Evolutionary conservation across 1,284 basidiomycete genomes (phyloP).

Genomic region (Pascua sp.): DNA sequence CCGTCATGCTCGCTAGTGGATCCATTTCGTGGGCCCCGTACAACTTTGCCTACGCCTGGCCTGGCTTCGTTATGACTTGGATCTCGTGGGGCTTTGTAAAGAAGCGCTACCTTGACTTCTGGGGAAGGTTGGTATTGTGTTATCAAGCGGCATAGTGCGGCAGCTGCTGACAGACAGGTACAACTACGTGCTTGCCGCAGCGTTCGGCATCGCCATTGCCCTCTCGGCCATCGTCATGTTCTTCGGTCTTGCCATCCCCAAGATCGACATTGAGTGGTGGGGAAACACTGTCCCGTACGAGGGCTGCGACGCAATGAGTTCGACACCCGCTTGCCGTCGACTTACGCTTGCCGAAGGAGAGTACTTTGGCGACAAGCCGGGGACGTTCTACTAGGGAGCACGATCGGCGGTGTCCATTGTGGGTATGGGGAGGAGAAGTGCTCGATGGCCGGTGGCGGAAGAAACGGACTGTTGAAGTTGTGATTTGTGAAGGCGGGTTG

Average conservation of each 20-base stretch:
- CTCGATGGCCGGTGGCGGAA: no score
- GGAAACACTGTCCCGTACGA: slow-evolving; percentile 56
- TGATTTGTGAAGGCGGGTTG: no score
- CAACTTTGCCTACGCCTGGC: slow-evolving; percentile 9
- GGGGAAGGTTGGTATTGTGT: slow-evolving; percentile 14
- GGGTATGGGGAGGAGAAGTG: no score
- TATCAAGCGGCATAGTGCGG: no score
- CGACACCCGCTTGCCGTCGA: slow-evolving; percentile 1
- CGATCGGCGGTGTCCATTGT: no score
- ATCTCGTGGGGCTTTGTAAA: slow-evolving; percentile 27
- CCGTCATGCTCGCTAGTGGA: slow-evolving; percentile 8
- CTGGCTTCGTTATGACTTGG: slow-evolving; percentile 5
- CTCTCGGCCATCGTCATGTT: slow-evolving; percentile 62
- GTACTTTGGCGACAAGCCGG: slow-evolving; percentile 7
- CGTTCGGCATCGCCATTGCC: slow-evolving; percentile 64
- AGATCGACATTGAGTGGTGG: slow-evolving; percentile 57
- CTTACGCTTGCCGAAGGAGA: slow-evolving; percentile 8
- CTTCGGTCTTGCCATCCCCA: slow-evolving; percentile 51
- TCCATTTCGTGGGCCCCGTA: slow-evolving; percentile 11
- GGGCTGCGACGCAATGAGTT: slow-evolving; percentile 39
- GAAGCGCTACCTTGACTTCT: slow-evolving; percentile 37
- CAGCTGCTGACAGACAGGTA: slow-evolving; percentile 48
- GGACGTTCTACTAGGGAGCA: slow-evolving; percentile 4
- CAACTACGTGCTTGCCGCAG: slow-evolving; percentile 75
- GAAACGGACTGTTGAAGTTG: no score